Evolutionary conservation across 2,329 filamentous ascomycete genomes (phyloP).

Genomic region (Cordyceps fumosorosea): DNA sequence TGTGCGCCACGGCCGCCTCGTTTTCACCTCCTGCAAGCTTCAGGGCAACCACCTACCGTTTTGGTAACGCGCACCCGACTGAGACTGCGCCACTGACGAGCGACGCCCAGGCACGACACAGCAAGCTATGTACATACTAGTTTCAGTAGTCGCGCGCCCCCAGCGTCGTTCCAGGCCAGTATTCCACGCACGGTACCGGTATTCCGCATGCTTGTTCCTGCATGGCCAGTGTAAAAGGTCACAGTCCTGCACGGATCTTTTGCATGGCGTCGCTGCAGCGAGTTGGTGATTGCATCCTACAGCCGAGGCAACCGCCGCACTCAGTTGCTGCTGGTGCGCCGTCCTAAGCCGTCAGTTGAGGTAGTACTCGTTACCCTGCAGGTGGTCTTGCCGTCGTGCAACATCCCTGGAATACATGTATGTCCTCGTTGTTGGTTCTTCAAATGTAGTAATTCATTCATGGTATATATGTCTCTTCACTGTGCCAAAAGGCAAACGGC

Average conservation of each 20-base stretch:
- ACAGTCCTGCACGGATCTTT: not conserved
- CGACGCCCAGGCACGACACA: too few relatives aligned
- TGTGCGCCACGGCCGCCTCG: conserved; percentile 4
- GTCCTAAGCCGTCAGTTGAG: too few relatives aligned
- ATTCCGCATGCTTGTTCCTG: too few relatives aligned
- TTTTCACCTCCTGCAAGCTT: not conserved
- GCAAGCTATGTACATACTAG: too few relatives aligned
- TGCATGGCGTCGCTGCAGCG: not conserved
- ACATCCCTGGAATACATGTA: too few relatives aligned
- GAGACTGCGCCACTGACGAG: not conserved
- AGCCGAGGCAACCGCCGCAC: too few relatives aligned
- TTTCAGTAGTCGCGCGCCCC: too few relatives aligned
- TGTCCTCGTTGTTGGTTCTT: not conserved
- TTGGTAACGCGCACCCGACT: not conserved
- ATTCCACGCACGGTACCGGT: too few relatives aligned
- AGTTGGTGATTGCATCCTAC: too few relatives aligned
- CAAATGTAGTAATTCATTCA: not conserved
- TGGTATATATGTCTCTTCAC: conserved; percentile 5
- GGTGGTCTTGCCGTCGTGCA: not conserved
- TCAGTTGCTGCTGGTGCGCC: too few relatives aligned
- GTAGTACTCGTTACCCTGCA: too few relatives aligned
- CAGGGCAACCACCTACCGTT: not conserved
- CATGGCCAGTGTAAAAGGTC: not conserved
- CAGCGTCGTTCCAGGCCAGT: too few relatives aligned
- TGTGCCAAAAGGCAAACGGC: not conserved